Conservation (phyloP, 257 asterid species). For the Fraxinus pennsylvanica region DNA sequence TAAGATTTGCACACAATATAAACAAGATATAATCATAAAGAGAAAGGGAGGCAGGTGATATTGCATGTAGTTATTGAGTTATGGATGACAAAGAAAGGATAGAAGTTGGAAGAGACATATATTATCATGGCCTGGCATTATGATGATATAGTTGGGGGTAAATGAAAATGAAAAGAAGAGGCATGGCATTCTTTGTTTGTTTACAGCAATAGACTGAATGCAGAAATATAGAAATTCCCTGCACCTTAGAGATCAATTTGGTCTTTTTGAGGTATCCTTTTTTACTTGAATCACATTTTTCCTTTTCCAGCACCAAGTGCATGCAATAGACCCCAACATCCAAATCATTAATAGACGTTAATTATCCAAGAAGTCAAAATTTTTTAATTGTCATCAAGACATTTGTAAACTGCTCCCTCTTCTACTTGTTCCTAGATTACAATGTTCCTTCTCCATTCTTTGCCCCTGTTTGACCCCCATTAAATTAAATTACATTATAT, state of each 20-base stretch:
- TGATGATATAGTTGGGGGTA: not conserved
- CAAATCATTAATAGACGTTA: not conserved
- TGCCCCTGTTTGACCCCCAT: no score
- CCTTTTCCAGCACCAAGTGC: not conserved
- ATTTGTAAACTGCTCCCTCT: not conserved
- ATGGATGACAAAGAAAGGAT: not conserved
- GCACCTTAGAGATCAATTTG: not conserved
- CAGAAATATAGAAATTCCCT: not conserved
- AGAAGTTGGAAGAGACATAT: not conserved
- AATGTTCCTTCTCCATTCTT: not conserved
- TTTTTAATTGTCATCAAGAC: not conserved
- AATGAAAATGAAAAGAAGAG: not conserved
- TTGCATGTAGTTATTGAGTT: slow-evolving; percentile 4
- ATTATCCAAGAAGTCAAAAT: not conserved
- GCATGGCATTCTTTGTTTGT: not conserved
- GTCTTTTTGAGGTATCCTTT: not conserved
- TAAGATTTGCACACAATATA: not conserved
- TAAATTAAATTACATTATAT: no score
- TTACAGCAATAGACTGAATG: not conserved
- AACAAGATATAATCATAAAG: slow-evolving; percentile 13
- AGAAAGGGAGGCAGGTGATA: not conserved
- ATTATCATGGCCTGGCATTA: not conserved
- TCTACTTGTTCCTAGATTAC: not conserved
- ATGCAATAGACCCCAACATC: not conserved
- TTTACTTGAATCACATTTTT: not conserved